phyloP scores from a whole-genome alignment of 371 early-diverging fungal species.

The Rhizopus delemar region DNA sequence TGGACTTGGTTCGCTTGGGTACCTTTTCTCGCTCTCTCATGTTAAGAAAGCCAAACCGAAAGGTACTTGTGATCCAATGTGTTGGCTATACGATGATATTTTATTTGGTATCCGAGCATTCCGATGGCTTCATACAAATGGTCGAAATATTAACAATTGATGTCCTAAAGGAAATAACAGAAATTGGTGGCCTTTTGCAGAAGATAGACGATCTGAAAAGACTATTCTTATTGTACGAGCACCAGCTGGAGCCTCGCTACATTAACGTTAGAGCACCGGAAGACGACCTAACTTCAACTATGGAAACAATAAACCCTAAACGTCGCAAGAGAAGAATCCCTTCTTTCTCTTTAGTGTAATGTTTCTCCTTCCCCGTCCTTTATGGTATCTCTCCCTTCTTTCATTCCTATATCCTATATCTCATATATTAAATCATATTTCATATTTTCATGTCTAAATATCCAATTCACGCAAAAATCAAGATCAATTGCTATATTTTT shows the following conservation, averaged over 20 bases:
- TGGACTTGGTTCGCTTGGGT: slow-evolving; percentile 22
- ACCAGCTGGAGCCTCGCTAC: slow-evolving; percentile 16
- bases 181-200: slow-evolving; percentile 13
- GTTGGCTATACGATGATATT: slow-evolving; percentile 17
- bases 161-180: slow-evolving; percentile 9
- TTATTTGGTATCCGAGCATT: slow-evolving; percentile 13
- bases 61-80: slow-evolving; percentile 15
- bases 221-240: slow-evolving; percentile 13
- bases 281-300: slow-evolving; percentile 11
- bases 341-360: slow-evolving; percentile 18
- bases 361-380: slow-evolving; percentile 12
- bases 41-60: slow-evolving; percentile 15
- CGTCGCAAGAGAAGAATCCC: slow-evolving; percentile 20
- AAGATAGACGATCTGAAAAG: slow-evolving; percentile 12
- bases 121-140: slow-evolving; percentile 8
- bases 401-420: slow-evolving; percentile 9
- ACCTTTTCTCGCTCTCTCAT: slow-evolving; percentile 19
- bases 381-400: slow-evolving; percentile 10
- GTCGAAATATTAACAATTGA: slow-evolving; percentile 11
- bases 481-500: slow-evolving; percentile 12
- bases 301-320: slow-evolving; percentile 15
- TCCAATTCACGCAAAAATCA: slow-evolving; percentile 14
- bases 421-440: slow-evolving; percentile 12
- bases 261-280: slow-evolving; percentile 12
- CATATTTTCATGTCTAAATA: slow-evolving; percentile 12